Base-by-base conservation (phyloP, 2,329 filamentous ascomycete genomes). In the Clonostachys byssicola region DNA sequence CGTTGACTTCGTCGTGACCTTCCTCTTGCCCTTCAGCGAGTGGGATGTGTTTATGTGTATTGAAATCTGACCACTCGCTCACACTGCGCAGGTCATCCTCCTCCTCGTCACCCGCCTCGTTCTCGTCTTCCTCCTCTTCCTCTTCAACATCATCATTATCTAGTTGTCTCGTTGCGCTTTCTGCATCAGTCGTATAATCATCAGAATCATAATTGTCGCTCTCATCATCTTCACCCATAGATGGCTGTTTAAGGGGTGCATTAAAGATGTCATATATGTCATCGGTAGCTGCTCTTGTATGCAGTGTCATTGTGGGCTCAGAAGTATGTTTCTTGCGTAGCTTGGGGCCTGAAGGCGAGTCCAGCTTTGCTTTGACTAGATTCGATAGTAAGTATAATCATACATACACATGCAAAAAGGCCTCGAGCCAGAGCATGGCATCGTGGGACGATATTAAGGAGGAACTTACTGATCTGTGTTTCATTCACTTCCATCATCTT, bases 191-290 rank as follows among this genome's bases (percentile, higher is more conserved):
- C 4, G 88, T 92, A 63, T 94, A 96, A 55, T 89, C 86, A 53
- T 88, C 42, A 40, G 40, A 88, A 42, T 86, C 83, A 48, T 86
- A 84, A 13, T 89, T 83, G 3, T 75, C 74, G 20, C 75, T 78
- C 45, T 68, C 75, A 39, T 67, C 70, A 8, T 72, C 70, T 2
- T 56, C 61, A 3, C 62, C 57, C 12, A 60, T 47, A 2, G 51
- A 43, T 42, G 48, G 48, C 45, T 60, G 14, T 54, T 60, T 51
- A 54, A 62, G 46, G 2, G 94, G 92, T 49, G 94, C 88, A 59
- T 94, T 97, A 69, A 97, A 99, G 43, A 99, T 89, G 49, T 91
- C 91, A 59, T 97, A 97, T 45, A 99, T 96, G 56, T 99, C 94
- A 56, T 97, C 92, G 52, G 92, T 96, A 5, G 94, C 94, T 54